Conservation (phyloP, 2,329 filamentous ascomycete genomes). For the Pseudogymnoascus sp. region DNA sequence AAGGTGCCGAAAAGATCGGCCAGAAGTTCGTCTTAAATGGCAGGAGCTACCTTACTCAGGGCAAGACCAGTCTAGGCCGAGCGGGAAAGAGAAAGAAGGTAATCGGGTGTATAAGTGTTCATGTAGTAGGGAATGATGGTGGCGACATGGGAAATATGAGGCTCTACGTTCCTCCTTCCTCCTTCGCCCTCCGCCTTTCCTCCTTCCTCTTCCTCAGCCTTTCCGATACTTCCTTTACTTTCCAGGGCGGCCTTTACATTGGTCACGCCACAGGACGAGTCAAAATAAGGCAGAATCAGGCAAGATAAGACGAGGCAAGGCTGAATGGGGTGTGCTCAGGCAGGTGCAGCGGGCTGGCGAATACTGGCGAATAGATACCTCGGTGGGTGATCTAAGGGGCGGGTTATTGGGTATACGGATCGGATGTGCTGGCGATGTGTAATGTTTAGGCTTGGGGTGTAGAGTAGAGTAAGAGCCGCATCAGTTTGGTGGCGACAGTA, state of each 20-base stretch:
- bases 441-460: not conserved
- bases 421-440: not conserved
- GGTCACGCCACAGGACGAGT: slow-evolving; percentile 1
- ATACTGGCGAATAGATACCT: slow-evolving; percentile 7
- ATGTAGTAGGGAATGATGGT: not conserved
- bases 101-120: not conserved
- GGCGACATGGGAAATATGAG: slow-evolving; percentile 10
- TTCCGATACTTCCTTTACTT: not conserved
- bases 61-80: not conserved
- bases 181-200: not conserved
- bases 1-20: not conserved
- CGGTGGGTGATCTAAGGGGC: not conserved
- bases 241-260: not conserved
- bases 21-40: not conserved
- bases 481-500: not conserved
- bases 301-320: not conserved
- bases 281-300: slow-evolving; percentile 2
- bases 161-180: not conserved
- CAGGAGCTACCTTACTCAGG: not conserved
- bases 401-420: slow-evolving; percentile 4
- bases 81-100: not conserved
- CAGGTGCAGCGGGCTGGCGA: not conserved
- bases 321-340: not conserved
- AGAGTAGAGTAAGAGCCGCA: not conserved
- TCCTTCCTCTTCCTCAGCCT: not conserved